Base-by-base conservation (phyloP, 2,329 filamentous ascomycete genomes). In the Claviceps fusiformis region DNA sequence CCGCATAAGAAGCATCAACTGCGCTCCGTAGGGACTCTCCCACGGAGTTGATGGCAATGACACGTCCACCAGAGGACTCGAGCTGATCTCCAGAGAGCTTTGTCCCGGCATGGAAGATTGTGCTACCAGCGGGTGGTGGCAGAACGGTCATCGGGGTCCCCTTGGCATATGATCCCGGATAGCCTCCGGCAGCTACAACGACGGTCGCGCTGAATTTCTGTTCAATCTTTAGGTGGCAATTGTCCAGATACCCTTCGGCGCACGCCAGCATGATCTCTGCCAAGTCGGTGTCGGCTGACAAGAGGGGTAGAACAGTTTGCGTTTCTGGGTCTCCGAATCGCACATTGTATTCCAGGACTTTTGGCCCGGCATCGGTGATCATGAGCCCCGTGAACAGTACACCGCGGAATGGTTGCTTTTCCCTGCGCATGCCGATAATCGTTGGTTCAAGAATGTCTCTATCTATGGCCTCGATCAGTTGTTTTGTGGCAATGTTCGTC, bases 51-150 rank as follows among this genome's bases (percentile, higher is more conserved):
- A 89, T 84, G 17, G 92, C 91, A 65, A 98, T 95, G 39, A 98
- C 93, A 56, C 93, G 84, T 1, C 93, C 93, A 50, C 93, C 93
- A 0, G 86, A 80, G 0, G 89, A 92, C 64, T 83, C 78, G 24
- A 97, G 75, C 59, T 83, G 75, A 19, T 72, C 74, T 41, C 82
- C 73, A 10, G 79, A 74, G 17, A 89, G 68, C 44, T 78, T 78
- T 3, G 93, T 98, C 33, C 93, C 93, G 5, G 93, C 93, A 67
- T 98, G 93, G 81, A 98, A 98, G 59, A 96, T 81, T 59, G 86
- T 83, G 52, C 69, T 68, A n/a, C 71, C 75, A 2, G 68, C 60
- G 52, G 70, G 75, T 54, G 73, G 72, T 27, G 66, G 62, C 19
- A 68, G 64, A 11, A 86, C 73, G 52, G 67, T 70, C 70, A 79